phyloP scores from a whole-genome alignment of 2,329 filamentous ascomycete genomes.

The Verticillium klebahnii region DNA sequence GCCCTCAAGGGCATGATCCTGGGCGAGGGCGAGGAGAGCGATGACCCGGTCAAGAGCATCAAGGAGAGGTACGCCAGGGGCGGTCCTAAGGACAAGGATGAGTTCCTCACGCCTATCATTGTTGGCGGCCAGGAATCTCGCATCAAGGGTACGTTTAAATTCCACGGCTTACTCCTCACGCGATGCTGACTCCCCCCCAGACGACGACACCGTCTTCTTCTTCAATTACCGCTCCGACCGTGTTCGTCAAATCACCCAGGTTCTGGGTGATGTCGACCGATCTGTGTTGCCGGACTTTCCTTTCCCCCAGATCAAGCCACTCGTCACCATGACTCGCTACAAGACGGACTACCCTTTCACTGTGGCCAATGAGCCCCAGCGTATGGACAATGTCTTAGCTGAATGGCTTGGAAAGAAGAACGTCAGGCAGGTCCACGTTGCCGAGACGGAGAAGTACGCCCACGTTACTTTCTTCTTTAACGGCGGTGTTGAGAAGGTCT shows the following conservation, averaged over 20 bases:
- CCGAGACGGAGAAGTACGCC: constrained; percentile 98
- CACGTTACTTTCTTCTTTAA: constrained; percentile 99
- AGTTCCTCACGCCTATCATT: constrained; percentile 98
- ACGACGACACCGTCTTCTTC: constrained; percentile 95
- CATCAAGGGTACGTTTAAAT: constrained; percentile 62
- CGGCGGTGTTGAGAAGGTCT: constrained; percentile 94
- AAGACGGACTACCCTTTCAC: constrained; percentile 92
- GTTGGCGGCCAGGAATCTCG: constrained; percentile 81
- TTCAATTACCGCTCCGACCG: constrained; percentile 99
- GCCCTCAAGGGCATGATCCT: constrained; percentile 81
- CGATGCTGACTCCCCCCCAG: constrained; percentile 32
- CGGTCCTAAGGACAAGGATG: constrained; percentile 69
- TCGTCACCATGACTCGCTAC: constrained; percentile 98
- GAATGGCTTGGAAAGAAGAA: constrained; percentile 91
- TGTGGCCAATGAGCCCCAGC: constrained; percentile 88
- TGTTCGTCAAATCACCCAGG: constrained; percentile 91
- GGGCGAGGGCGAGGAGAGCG: constrained; percentile 82
- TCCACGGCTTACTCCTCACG: no score
- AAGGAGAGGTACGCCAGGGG: constrained; percentile 81
- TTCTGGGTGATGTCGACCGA: constrained; percentile 87
- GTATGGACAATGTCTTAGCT: constrained; percentile 96
- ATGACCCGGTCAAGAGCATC: constrained; percentile 81
- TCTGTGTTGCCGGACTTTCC: constrained; percentile 87
- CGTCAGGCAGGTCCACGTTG: constrained; percentile 90
- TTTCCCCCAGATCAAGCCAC: constrained; percentile 77